Evolutionary conservation across 192 early-diverging fungal genomes (phyloP), one percentile per base, ranked within the genome.

Genomic region (Coemansia sp.): DNA sequence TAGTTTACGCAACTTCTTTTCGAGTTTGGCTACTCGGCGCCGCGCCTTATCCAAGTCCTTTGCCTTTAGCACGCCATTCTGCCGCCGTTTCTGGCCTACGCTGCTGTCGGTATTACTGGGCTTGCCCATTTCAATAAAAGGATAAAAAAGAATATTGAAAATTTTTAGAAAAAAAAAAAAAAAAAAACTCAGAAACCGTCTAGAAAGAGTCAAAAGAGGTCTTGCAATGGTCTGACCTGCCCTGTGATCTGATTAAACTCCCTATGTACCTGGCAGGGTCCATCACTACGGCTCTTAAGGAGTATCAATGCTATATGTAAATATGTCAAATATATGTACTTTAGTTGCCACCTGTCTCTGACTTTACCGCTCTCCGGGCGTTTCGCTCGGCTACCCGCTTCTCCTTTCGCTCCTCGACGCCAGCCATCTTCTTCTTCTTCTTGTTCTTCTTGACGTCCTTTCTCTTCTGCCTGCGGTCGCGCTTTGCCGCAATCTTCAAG

Each of bases 381-480:
- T 58, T 58, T 58, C 55, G 55, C 17, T 58, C 55, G 5, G 55
- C 55, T 14, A 58, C 55, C 55, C 55, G 55, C 55, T 58, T 58
- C 55, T 17, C 55, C 29, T 31, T 29, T 11, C 55, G 55, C 15
- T 58, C 55, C 55, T 58, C 55, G 15, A 58, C 55, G 55, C 55
- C 55, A 31, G 55, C 55, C 55, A 58, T 44, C 37, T 21, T 65
- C 31, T 60, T 62, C 27, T 73, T 71, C 37, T 66, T 23, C 12
- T 68, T 64, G 10, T 69, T 29, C 25, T 36, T 70, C 42, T 50
- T 44, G 19, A 17, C 55, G 42, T 53, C 61, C 62, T 57, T 57
- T 11, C 55, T 17, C n/a, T 70, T 69, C 57, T 64, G 14, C 41
- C 62, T 59, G 36, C 69, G 48, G 60, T 60, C 50, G 10, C 37